Percentiles rank a stretch among this genome's conserved stretches.
These are phyloP conservation scores for Tillandsia fasciculata DNA, from an alignment of 176 grass and related monocot genomes.

Conservation along the genomic window DNA sequence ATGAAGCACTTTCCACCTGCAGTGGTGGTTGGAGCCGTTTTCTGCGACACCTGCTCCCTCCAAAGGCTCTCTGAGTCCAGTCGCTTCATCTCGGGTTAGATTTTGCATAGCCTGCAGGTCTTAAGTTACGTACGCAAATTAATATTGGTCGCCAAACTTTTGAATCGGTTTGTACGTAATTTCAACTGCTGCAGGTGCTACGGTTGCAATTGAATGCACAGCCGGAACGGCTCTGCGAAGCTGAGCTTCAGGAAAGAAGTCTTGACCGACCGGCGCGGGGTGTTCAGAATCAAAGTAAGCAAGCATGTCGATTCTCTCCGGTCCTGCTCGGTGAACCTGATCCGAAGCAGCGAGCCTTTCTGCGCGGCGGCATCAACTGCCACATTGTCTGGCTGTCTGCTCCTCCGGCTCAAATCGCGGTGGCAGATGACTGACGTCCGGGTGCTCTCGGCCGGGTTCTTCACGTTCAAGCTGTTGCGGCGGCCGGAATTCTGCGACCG, in stretches of 20 bases:
- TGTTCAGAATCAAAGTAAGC: slow-evolving; percentile 7
- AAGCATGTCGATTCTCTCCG: not conserved
- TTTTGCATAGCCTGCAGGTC: too few species aligned
- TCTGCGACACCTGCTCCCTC: slow-evolving; percentile 6
- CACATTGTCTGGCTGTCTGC: not conserved
- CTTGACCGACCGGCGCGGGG: not conserved
- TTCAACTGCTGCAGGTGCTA: not conserved
- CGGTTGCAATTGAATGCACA: slow-evolving; percentile 1
- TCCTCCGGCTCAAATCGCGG: not conserved
- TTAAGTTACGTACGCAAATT: too few species aligned
- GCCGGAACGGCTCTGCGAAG: not conserved
- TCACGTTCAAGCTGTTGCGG: not conserved
- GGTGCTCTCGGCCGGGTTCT: slow-evolving; percentile 5
- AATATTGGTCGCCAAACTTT: too few species aligned
- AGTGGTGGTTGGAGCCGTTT: slow-evolving; percentile 3
- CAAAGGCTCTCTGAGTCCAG: slow-evolving; percentile 4
- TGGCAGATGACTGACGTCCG: not conserved
- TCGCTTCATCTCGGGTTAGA: slow-evolving; percentile 9
- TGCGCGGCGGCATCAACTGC: not conserved
- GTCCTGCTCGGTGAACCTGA: slow-evolving; percentile 6
- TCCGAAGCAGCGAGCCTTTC: not conserved
- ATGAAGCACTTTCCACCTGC: not conserved
- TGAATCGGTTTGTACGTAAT: not conserved
- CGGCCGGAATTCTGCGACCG: not conserved
- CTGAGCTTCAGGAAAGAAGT: not conserved